Base-by-base conservation (phyloP, 164 flowering plant genomes). In the Magnolia sinica region DNA sequence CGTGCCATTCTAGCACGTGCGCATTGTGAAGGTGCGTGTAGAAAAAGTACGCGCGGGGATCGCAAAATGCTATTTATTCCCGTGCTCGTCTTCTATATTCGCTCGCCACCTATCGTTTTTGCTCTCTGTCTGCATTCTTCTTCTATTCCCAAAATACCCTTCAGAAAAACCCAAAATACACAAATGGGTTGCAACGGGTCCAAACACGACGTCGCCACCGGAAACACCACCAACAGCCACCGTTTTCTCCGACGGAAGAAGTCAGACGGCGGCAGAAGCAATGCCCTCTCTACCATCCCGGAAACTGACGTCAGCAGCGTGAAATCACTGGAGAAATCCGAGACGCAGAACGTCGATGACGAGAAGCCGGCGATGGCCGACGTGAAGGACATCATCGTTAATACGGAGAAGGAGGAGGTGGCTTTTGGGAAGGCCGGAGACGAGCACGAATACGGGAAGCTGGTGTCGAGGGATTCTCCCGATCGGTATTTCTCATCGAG, bases 131-230 rank as follows among this genome's bases (percentile, higher is more conserved):
- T 16, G 59, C 10, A 14, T 14, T 52, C 59, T 52, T 55, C 68
- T 64, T 19, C 68, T 64, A 19, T 55, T 55, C 24, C 10, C 23
- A 20, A 64, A 64, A 22, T 20, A n/a, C 10, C 22, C 23, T 22
- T 64, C 10, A 64, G n/a, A 64, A 64, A 5, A 3, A 6, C 9
- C 61, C 0, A 64, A 64, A 4, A 9, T 6, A 19, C 22, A 1
- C 10, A 10, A 64, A 78, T 78, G 80, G 80, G 81, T 9, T 79
- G 81, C 78, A 64, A 64, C 16, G 81, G 76, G 50, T 79, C 81
- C 1, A 79, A 79, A 66, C 65, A 63, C 65, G 77, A 55, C 55
- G 81, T 79, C 13, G 78, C 75, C 24, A 70, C 74, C 45, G 77
- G 71, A 37, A 71, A 64, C 72, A 45, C 59, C 71, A 64, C 64